Percentiles rank a stretch among this genome's conserved stretches.
These are phyloP conservation scores for Nicotiana tabacum DNA, from an alignment of 257 asterid genomes.

Conservation along the genomic window DNA sequence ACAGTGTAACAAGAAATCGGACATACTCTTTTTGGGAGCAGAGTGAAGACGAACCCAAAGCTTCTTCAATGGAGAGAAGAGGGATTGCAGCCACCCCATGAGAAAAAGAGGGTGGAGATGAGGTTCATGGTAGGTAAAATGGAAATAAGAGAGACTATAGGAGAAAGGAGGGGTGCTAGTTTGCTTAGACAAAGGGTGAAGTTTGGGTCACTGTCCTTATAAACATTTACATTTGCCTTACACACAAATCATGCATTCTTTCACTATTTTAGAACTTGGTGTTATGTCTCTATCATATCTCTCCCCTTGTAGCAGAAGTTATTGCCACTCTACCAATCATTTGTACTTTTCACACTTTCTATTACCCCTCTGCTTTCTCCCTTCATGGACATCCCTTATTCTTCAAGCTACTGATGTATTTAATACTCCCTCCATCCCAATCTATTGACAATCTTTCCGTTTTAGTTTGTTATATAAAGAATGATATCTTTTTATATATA, in stretches of 20 bases:
- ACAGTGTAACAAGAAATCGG: background rate
- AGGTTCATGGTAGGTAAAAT: slow-evolving; percentile 41
- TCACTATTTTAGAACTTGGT: slow-evolving; percentile 46
- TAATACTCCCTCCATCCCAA: too few relatives aligned
- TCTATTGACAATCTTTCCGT: too few relatives aligned
- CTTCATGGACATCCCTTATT: slow-evolving; percentile 22
- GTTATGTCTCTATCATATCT: slow-evolving; percentile 46
- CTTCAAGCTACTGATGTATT: slow-evolving; percentile 11
- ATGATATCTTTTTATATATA: too few relatives aligned
- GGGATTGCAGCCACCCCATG: slow-evolving; percentile 95
- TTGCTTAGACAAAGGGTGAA: slow-evolving; percentile 87
- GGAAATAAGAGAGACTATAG: slow-evolving; percentile 24
- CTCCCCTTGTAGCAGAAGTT: slow-evolving; percentile 42
- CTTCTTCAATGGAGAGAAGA: slow-evolving; percentile 88
- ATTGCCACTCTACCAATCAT: slow-evolving; percentile 39
- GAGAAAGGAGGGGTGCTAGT: slow-evolving; percentile 34
- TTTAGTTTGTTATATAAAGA: too few relatives aligned
- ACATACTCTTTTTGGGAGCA: slow-evolving; percentile 70
- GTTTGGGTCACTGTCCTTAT: slow-evolving; percentile 50
- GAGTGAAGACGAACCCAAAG: slow-evolving; percentile 76
- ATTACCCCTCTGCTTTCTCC: slow-evolving; percentile 10
- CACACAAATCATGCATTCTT: slow-evolving; percentile 38
- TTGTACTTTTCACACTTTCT: slow-evolving; percentile 23
- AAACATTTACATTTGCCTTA: slow-evolving; percentile 40
- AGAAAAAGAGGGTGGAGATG: slow-evolving; percentile 30